These are phyloP conservation scores for Annulohypoxylon bovei DNA, from an alignment of 495 filamentous ascomycete species.

Conservation along the genomic window DNA sequence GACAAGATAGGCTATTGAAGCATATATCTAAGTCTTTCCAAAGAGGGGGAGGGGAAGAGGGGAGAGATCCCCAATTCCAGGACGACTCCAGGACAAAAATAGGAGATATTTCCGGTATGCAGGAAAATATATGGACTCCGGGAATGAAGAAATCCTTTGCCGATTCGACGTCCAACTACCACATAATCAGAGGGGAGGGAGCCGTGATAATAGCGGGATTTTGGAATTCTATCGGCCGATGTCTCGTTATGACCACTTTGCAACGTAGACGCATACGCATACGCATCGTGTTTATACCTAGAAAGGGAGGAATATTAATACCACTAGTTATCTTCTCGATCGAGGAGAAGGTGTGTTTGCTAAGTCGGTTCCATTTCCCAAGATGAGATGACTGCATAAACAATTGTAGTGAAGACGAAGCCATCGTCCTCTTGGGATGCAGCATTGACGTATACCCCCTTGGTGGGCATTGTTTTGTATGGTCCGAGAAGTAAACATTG, in stretches of 20 bases:
- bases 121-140: constrained; percentile 1
- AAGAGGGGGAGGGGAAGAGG: neutral
- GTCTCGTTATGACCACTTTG: constrained; percentile 15
- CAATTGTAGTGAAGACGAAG: constrained; percentile 37
- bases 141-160: constrained; percentile 1
- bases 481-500: constrained; percentile 38
- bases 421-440: constrained; percentile 24
- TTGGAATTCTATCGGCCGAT: constrained; percentile 29
- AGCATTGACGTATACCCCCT: constrained; percentile 34
- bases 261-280: constrained; percentile 16
- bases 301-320: neutral
- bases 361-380: constrained; percentile 34
- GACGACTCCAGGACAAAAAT: neutral
- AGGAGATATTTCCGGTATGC: neutral
- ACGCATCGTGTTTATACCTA: neutral
- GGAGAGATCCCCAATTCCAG: neutral
- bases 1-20: constrained; percentile 1
- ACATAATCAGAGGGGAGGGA: constrained; percentile 2
- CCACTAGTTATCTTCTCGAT: constrained; percentile 10
- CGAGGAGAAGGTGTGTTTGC: constrained; percentile 19
- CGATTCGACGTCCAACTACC: constrained; percentile 16
- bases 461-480: constrained; percentile 18
- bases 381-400: constrained; percentile 41
- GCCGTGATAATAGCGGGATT: constrained; percentile 15
- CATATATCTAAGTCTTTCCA: neutral